Evolutionary conservation across 2,329 filamentous ascomycete genomes (phyloP).

Genomic region (Nemania sp.): DNA sequence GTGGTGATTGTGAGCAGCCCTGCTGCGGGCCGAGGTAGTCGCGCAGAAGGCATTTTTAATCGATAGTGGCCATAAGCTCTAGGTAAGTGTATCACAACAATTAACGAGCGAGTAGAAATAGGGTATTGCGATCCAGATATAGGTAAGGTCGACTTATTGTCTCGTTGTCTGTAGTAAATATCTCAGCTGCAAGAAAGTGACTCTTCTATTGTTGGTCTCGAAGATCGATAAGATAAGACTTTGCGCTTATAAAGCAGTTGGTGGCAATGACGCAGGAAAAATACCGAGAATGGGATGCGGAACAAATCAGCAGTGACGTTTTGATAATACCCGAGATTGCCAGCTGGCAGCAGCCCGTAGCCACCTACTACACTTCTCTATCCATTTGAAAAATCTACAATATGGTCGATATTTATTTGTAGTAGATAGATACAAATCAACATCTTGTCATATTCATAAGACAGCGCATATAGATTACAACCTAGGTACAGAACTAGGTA

Average conservation of each 20-base stretch:
- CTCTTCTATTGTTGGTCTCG: constrained; percentile 22
- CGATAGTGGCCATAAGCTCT: constrained; percentile 5
- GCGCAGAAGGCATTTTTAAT: constrained; percentile 43
- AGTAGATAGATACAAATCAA: neutral
- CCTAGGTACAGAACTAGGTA: too few relatives aligned
- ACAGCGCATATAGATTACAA: neutral
- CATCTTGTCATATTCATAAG: neutral
- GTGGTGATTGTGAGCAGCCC: constrained; percentile 45
- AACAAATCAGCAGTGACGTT: constrained; percentile 23
- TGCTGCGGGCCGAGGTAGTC: constrained; percentile 47
- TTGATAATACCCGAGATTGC: constrained; percentile 8
- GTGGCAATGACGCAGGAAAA: constrained; percentile 41
- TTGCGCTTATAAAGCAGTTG: constrained; percentile 39
- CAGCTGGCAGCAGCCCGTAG: constrained; percentile 14
- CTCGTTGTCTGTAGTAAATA: neutral
- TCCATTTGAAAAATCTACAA: too few relatives aligned
- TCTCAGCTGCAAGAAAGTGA: neutral
- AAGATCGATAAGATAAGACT: constrained; percentile 38
- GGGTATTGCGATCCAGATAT: neutral
- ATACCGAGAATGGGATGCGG: neutral
- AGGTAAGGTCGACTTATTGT: neutral
- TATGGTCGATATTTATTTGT: neutral
- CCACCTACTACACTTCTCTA: neutral
- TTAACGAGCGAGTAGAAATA: neutral
- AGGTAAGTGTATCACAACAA: neutral